Conservation (phyloP, 768 basidiomycete species). For the Lanmaoa rubissima region DNA sequence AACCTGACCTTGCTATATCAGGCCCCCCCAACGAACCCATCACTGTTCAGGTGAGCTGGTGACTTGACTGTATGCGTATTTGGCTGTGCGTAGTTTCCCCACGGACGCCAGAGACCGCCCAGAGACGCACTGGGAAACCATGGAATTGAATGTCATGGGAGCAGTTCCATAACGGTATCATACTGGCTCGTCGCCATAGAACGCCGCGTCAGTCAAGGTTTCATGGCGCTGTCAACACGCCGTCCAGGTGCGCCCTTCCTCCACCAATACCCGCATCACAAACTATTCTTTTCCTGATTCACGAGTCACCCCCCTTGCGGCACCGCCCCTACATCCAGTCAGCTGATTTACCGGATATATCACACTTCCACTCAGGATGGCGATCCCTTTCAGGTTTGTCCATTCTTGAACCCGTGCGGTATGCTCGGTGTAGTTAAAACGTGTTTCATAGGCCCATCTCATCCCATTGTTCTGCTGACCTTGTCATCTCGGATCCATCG, state of each 20-base stretch:
- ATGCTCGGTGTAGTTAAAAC: constrained; percentile 25
- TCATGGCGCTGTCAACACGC: constrained; percentile 35
- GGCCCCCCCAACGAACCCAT: constrained; percentile 9
- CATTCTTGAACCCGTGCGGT: constrained; percentile 24
- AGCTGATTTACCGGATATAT: constrained; percentile 38
- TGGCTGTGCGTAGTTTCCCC: constrained; percentile 10
- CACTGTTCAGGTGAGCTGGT: constrained; percentile 3
- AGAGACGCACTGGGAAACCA: constrained; percentile 20
- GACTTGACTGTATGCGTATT: neutral
- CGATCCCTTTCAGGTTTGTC: constrained; percentile 24
- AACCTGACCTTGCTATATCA: constrained; percentile 17
- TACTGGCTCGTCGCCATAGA: constrained; percentile 29
- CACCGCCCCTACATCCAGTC: constrained; percentile 20
- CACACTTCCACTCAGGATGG: constrained; percentile 15
- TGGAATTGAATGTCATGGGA: constrained; percentile 25
- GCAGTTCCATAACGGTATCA: constrained; percentile 26
- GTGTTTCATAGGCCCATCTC: constrained; percentile 32
- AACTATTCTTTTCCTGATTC: constrained; percentile 16
- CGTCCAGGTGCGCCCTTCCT: constrained; percentile 30
- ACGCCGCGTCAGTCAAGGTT: constrained; percentile 34
- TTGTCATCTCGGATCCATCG: constrained; percentile 26
- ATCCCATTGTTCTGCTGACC: constrained; percentile 24
- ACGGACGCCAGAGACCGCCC: constrained; percentile 20
- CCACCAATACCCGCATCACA: constrained; percentile 18
- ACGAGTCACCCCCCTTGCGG: constrained; percentile 23